Conservation (phyloP, 2,329 filamentous ascomycete species). For the Fusarium euwallaceae region DNA sequence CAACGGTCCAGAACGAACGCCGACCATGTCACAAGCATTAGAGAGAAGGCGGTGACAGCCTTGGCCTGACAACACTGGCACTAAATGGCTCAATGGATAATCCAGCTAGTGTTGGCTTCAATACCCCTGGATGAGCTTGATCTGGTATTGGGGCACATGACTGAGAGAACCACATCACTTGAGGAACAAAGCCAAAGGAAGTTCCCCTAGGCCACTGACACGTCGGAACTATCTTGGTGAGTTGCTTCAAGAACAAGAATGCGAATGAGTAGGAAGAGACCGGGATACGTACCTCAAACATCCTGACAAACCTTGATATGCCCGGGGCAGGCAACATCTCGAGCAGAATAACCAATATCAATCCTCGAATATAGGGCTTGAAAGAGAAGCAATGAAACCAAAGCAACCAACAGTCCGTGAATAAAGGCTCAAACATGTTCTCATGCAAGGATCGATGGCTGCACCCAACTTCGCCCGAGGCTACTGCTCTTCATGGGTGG, state of each 20-base stretch:
- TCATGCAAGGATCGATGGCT: neutral
- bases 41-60: neutral
- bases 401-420: neutral
- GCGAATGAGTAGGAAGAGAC: neutral
- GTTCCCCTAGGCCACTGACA: neutral
- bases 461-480: neutral
- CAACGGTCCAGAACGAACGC: neutral
- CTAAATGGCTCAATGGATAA: neutral
- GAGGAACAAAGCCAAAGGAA: neutral
- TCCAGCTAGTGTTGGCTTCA: neutral
- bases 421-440: neutral
- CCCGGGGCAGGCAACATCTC: neutral
- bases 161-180: neutral
- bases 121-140: neutral
- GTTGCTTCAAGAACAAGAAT: neutral
- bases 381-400: neutral
- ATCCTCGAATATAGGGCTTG: neutral
- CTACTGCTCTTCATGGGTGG: neutral
- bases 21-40: neutral
- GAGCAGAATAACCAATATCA: neutral
- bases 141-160: neutral
- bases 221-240: neutral
- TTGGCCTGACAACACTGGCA: neutral
- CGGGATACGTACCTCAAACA: neutral
- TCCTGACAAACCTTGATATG: neutral